Percentiles rank a stretch among this genome's conserved stretches.
phyloP scores from a whole-genome alignment of 78 protist genomes.

The Dictyostelium brefeldianum region DNA sequence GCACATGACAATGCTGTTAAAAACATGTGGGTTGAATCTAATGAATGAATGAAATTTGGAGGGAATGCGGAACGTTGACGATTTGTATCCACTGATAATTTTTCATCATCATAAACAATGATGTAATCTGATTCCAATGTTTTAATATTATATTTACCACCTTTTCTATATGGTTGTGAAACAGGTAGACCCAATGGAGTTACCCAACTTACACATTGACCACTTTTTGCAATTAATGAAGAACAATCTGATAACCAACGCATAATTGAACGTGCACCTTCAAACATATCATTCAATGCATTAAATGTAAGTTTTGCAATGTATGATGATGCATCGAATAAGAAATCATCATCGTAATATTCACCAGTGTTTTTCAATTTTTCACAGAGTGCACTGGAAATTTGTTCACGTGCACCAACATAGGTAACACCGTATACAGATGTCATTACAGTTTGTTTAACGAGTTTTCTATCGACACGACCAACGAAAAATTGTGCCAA shows the following conservation, averaged over 20 bases:
- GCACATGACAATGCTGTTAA: constrained; percentile 86
- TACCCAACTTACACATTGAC: constrained; percentile 87
- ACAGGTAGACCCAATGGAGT: constrained; percentile 96
- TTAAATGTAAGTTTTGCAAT: constrained; percentile 60
- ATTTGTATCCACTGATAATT: constrained; percentile 25
- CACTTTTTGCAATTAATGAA: constrained; percentile 38
- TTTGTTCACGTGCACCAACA: constrained; percentile 94
- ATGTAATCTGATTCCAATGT: constrained; percentile 16
- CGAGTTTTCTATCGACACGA: constrained; percentile 89
- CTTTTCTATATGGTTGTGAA: constrained; percentile 90
- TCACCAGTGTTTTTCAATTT: not conserved
- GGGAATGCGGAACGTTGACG: constrained; percentile 94
- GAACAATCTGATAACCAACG: constrained; percentile 89
- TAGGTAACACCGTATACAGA: constrained; percentile 97
- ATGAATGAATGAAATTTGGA: constrained; percentile 97
- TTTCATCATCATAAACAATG: constrained; percentile 32
- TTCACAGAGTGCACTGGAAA: constrained; percentile 44
- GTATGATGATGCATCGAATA: constrained; percentile 33
- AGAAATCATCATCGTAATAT: constrained; percentile 22
- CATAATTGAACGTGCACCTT: constrained; percentile 88
- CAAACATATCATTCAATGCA: constrained; percentile 87
- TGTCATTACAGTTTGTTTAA: constrained; percentile 98
- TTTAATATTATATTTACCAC: constrained; percentile 20
- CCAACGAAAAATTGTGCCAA: constrained; percentile 47
- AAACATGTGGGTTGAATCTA: constrained; percentile 97